Evolutionary conservation across 2,329 filamentous ascomycete species (phyloP).

Genomic region (Macroventuria anomochaeta): DNA sequence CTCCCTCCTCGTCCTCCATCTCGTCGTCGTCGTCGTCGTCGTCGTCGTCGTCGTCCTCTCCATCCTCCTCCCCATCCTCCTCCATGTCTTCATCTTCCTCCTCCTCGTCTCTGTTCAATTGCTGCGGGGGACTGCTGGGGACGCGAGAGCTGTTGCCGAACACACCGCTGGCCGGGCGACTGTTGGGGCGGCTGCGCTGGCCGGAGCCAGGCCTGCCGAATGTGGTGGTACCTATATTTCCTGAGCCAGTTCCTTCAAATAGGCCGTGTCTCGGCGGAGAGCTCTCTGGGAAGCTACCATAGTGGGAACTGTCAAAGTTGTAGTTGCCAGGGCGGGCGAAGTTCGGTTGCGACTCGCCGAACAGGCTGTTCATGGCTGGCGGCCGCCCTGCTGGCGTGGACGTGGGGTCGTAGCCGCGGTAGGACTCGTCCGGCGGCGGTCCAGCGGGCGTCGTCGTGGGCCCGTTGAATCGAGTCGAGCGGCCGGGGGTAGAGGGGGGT

Average conservation of each 20-base stretch:
- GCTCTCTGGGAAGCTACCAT: constrained; percentile 33
- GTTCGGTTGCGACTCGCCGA: constrained; percentile 59
- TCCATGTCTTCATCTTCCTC: constrained; percentile 50
- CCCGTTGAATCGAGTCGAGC: constrained; percentile 36
- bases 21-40: constrained; percentile 45
- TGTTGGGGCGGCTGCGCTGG: constrained; percentile 38
- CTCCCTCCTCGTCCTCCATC: constrained; percentile 49
- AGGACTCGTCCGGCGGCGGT: constrained; percentile 56
- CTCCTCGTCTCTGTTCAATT: constrained; percentile 24
- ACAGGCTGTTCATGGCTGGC: constrained; percentile 53
- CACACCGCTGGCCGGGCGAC: constrained; percentile 35
- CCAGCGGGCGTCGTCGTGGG: constrained; percentile 66
- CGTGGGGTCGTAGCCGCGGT: constrained; percentile 54
- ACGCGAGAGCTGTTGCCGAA: constrained; percentile 37
- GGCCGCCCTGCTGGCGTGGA: constrained; percentile 64
- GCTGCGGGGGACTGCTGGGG: constrained; percentile 46
- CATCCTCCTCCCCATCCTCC: constrained; percentile 30
- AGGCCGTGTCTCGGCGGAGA: constrained; percentile 44
- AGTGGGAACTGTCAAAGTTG: constrained; percentile 29
- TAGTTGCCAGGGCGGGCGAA: constrained; percentile 27
- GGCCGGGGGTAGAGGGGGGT: constrained; percentile 47
- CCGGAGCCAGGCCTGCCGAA: constrained; percentile 34
- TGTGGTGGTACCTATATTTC: constrained; percentile 36
- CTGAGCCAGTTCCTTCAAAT: constrained; percentile 38
- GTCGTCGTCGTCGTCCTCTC: constrained; percentile 46